Percentiles rank a stretch among this genome's conserved stretches.
These are phyloP conservation scores for Psophocarpus tetragonolobus DNA, from an alignment of 306 rosid species.

Conservation along the genomic window DNA sequence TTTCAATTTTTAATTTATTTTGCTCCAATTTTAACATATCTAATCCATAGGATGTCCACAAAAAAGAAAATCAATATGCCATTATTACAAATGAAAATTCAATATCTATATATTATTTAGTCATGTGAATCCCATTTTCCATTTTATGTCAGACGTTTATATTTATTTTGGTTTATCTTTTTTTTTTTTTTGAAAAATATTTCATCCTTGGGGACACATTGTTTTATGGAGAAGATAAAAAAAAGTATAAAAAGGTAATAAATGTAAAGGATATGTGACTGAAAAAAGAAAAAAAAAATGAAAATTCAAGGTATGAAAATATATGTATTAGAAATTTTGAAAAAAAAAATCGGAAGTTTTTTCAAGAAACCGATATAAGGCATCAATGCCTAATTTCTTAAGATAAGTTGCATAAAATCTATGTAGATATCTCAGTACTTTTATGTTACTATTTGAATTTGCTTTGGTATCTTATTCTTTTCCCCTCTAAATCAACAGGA, in stretches of 20 bases:
- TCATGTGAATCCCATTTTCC: neutral
- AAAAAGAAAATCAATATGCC: too few species aligned
- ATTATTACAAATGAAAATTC: too few species aligned
- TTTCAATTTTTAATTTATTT: too few species aligned
- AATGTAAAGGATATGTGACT: neutral
- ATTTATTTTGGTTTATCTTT: neutral
- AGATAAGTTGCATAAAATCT: neutral
- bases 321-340: neutral
- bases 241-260: neutral
- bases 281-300: neutral
- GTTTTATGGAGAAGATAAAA: neutral
- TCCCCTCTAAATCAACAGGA: conserved; percentile 28
- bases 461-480: neutral
- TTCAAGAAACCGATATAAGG: neutral
- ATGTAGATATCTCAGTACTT: neutral
- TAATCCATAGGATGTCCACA: too few species aligned
- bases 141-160: neutral
- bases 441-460: neutral
- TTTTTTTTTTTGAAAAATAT: neutral
- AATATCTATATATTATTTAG: neutral
- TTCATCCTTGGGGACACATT: neutral
- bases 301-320: neutral
- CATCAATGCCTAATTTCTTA: neutral
- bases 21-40: too few species aligned
- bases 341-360: neutral